A percentile compares a stretch with the other conserved stretches of the same genome.
These are phyloP conservation scores for Fonsecaea pedrosoi DNA, from an alignment of 2,329 filamentous ascomycete species.

Conservation along the genomic window DNA sequence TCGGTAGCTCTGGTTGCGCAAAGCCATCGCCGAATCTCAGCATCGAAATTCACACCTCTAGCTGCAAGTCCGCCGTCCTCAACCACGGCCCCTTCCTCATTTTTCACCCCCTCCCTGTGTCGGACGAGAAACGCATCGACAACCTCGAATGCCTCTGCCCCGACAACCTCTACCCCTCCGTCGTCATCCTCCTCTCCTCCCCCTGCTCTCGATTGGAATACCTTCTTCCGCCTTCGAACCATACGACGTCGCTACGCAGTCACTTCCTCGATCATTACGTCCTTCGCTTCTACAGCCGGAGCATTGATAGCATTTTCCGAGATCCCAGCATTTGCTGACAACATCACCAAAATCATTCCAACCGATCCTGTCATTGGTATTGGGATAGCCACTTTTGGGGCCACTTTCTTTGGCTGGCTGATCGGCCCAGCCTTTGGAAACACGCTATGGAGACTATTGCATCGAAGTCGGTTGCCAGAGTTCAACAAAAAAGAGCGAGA, in stretches of 20 bases:
- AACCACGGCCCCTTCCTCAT: slow-evolving; percentile 32
- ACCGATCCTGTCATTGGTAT: slow-evolving; percentile 87
- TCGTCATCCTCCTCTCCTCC: slow-evolving; percentile 17
- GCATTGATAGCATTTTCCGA: slow-evolving; percentile 44
- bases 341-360: slow-evolving; percentile 38
- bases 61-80: slow-evolving; percentile 26
- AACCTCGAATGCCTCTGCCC: slow-evolving; percentile 16
- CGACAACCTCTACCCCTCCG: slow-evolving; percentile 20
- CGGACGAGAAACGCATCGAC: slow-evolving; percentile 34
- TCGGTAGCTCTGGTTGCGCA: slow-evolving; percentile 36
- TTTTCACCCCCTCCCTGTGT: slow-evolving; percentile 36
- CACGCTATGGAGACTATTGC: slow-evolving; percentile 76
- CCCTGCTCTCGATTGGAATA: slow-evolving; percentile 79
- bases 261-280: slow-evolving; percentile 72
- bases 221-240: slow-evolving; percentile 88
- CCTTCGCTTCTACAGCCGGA: slow-evolving; percentile 67
- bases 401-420: slow-evolving; percentile 84
- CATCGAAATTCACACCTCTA: slow-evolving; percentile 23
- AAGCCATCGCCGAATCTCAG: slow-evolving; percentile 26
- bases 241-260: slow-evolving; percentile 84
- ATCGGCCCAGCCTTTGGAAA: slow-evolving; percentile 83
- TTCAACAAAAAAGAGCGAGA: slow-evolving; percentile 79
- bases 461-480: slow-evolving; percentile 60
- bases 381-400: slow-evolving; percentile 78
- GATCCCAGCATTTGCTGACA: slow-evolving; percentile 36